Conservation (phyloP, 805 yeast genomes). For the Saccharomycopsis amapae region DNA sequence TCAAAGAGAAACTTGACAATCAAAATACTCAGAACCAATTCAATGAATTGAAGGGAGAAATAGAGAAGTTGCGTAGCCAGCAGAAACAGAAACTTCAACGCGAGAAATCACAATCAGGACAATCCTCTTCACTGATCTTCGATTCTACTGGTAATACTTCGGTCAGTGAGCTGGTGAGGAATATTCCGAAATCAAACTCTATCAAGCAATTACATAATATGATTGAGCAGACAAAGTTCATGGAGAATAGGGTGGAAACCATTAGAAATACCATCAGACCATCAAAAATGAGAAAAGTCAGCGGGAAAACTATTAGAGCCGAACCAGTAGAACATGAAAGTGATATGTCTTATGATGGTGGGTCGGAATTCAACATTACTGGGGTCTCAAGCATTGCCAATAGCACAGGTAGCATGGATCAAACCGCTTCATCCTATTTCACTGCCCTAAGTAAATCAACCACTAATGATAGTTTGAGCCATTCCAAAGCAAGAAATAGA, state of each 20-base stretch:
- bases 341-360: neutral
- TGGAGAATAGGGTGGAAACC: slow-evolving; percentile 27
- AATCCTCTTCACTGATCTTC: neutral
- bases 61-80: slow-evolving; percentile 21
- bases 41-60: slow-evolving; percentile 6
- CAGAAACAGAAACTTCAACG: neutral
- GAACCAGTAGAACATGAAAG: slow-evolving; percentile 13
- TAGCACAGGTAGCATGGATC: neutral
- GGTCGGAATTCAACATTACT: neutral
- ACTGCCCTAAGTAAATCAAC: slow-evolving; percentile 15
- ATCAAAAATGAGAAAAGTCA: slow-evolving; percentile 20
- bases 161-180: slow-evolving; percentile 3
- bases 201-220: slow-evolving; percentile 28
- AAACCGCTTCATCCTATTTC: slow-evolving; percentile 5
- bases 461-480: slow-evolving; percentile 18
- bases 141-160: neutral
- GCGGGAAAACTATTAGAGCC: slow-evolving; percentile 13
- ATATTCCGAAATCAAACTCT: slow-evolving; percentile 26
- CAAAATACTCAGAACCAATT: slow-evolving; percentile 27
- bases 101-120: neutral
- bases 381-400: slow-evolving; percentile 1
- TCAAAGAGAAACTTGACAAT: slow-evolving; percentile 26
- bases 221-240: slow-evolving; percentile 27
- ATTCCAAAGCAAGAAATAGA: slow-evolving; percentile 10
- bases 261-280: slow-evolving; percentile 25